These are phyloP conservation scores for Artemisia tridentata DNA, from an alignment of 129 eudicot genomes.

Conservation along the genomic window DNA sequence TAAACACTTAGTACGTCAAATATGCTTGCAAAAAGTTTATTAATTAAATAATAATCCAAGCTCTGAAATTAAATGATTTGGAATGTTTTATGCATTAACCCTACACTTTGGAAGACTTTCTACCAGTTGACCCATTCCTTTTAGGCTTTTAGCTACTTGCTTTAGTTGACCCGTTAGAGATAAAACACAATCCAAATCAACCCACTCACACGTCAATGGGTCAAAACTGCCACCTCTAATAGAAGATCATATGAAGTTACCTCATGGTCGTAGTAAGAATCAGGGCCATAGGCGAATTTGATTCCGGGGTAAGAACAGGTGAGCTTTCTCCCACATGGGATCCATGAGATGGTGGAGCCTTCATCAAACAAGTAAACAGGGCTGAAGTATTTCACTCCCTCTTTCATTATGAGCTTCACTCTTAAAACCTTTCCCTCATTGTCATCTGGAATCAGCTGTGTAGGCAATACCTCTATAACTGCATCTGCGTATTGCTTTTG, in stretches of 20 bases:
- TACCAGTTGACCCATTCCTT: background rate
- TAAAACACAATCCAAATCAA: background rate
- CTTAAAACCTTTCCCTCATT: conserved; percentile 88
- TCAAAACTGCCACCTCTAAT: background rate
- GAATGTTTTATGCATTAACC: background rate
- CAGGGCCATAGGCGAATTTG: conserved; percentile 91
- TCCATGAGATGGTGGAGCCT: conserved; percentile 93
- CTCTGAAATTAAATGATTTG: background rate
- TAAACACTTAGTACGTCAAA: background rate
- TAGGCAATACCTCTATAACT: conserved; percentile 90
- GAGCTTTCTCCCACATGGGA: conserved; percentile 94
- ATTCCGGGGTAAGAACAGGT: conserved; percentile 99
- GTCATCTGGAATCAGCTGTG: conserved; percentile 91
- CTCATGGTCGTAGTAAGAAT: conserved; percentile 75
- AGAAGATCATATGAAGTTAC: conserved; percentile 34
- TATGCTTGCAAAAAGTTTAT: background rate
- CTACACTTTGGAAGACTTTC: background rate
- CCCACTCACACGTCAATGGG: background rate
- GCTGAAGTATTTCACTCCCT: conserved; percentile 80
- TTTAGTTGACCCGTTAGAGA: background rate
- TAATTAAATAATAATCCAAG: background rate
- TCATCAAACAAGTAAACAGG: conserved; percentile 97
- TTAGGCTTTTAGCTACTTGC: background rate
- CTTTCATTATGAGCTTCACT: conserved; percentile 91
- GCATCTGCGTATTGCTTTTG: conserved; percentile 98